Base-by-base conservation (phyloP, 495 filamentous ascomycete species). In the Lasiosphaeria hispida region DNA sequence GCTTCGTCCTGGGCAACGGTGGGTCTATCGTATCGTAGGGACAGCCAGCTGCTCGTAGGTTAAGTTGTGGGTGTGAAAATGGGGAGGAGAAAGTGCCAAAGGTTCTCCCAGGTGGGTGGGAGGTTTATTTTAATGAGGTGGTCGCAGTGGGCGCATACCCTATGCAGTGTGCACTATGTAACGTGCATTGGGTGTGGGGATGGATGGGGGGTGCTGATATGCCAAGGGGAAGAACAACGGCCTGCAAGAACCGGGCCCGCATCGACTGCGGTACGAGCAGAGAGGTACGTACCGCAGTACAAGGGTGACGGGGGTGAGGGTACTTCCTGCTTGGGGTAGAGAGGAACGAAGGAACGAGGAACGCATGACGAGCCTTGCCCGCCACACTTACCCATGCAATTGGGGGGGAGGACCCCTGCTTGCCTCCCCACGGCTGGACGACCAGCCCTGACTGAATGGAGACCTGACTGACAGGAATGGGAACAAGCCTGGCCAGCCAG, bases 61-160 rank as follows among this genome's bases (percentile, higher is more conserved):
- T 49, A 33, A 33, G 39, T 48, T 35, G 40, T 41, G 39, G 33
- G 37, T 38, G 53, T 37, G 17, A 30, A 37, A 56, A 33, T 48
- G 48, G 53, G 33, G 37, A 48, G 48, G 35, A 47, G 51, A 51
- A 51, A 39, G 43, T 17, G 53, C 14, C 36, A 30, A 19, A 39
- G 38, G 57, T 48, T 42, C 36, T 44, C 53, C 50, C 48, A 48
- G 30, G 61, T 35, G 61, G 58, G 61, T 41, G 63, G 55, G 48
- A 63, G 61, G 47, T 61, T 56, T 61, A 56, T 66, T 66, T 66
- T 61, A 61, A 63, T 47, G 61, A 51, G 18, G 39, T 53, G 49
- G 47, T 59, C 48, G 42, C 48, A 52, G 52, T 62, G 41, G 54
- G 58, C 57, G 59, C 23, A 55, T 50, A 14, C 44, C 45, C 18